phyloP scores from a whole-genome alignment of 2,329 filamentous ascomycete genomes.

The Dothistroma pini region DNA sequence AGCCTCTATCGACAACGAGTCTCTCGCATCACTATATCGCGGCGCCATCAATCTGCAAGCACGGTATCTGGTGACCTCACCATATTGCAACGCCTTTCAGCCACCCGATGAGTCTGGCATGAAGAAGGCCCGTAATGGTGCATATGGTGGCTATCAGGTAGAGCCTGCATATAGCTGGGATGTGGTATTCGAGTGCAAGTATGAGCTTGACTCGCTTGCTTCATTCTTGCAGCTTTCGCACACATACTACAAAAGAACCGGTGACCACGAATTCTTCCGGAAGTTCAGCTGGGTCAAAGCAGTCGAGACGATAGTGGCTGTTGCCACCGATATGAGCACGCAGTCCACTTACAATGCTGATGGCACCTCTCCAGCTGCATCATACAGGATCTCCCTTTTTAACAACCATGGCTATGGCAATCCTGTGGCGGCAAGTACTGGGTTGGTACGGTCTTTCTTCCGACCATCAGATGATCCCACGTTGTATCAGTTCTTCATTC shows the following conservation, averaged over 20 bases:
- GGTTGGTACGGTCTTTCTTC: constrained; percentile 46
- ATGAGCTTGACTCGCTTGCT: constrained; percentile 49
- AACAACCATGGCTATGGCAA: constrained; percentile 45
- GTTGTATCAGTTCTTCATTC: constrained; percentile 47
- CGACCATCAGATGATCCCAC: constrained; percentile 48
- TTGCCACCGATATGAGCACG: constrained; percentile 16
- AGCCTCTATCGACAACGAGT: constrained; percentile 47
- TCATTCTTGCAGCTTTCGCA: constrained; percentile 47
- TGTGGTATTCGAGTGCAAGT: constrained; percentile 51
- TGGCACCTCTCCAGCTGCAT: constrained; percentile 10
- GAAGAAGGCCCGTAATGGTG: constrained; percentile 35
- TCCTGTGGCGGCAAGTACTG: constrained; percentile 43
- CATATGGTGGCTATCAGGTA: constrained; percentile 39
- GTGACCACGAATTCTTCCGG: constrained; percentile 21
- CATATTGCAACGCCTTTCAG: constrained; percentile 51
- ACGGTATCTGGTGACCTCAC: constrained; percentile 59
- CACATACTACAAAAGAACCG: constrained; percentile 46
- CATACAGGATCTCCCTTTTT: constrained; percentile 11
- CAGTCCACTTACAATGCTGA: constrained; percentile 15
- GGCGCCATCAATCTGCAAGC: constrained; percentile 68
- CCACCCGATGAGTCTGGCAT: constrained; percentile 34
- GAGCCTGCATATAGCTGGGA: constrained; percentile 39
- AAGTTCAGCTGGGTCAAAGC: constrained; percentile 18
- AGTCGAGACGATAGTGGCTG: constrained; percentile 13
- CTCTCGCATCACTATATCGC: constrained; percentile 62